Evolutionary conservation across 139 green algal genomes (phyloP).

Genomic region (Chlorella sp.): DNA sequence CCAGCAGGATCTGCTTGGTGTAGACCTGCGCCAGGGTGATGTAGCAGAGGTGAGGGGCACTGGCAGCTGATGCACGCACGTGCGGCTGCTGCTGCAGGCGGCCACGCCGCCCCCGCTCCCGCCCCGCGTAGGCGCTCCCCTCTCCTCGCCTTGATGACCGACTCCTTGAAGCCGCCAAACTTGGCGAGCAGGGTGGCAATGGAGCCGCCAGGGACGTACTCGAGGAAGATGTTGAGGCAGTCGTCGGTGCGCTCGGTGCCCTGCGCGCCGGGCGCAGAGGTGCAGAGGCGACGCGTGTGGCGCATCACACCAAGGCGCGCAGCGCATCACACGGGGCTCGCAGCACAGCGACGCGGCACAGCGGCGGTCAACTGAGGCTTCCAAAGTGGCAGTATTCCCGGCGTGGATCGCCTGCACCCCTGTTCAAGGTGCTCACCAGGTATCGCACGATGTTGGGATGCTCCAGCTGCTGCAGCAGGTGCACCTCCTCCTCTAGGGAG

Average conservation of each 20-base stretch:
- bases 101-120: no score
- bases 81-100: no score
- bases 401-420: neutral
- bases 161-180: constrained; percentile 78
- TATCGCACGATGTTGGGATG: constrained; percentile 97
- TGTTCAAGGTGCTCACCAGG: constrained; percentile 45
- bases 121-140: no score
- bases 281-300: neutral
- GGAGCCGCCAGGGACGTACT: constrained; percentile 94
- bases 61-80: no score
- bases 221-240: constrained; percentile 96
- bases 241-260: constrained; percentile 77
- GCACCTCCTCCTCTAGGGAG: constrained; percentile 85
- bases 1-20: constrained; percentile 76
- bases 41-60: no score
- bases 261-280: constrained; percentile 2
- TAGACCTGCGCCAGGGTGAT: no score
- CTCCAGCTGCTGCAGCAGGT: constrained; percentile 74
- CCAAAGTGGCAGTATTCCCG: neutral
- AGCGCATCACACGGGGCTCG: no score
- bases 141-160: constrained; percentile 63
- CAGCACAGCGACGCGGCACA: no score
- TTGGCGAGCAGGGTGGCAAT: constrained; percentile 88
- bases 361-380: no score
- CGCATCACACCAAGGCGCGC: neutral